These are phyloP conservation scores for Cenchrus americanus DNA, from an alignment of 176 grass and related monocot species.

Conservation along the genomic window DNA sequence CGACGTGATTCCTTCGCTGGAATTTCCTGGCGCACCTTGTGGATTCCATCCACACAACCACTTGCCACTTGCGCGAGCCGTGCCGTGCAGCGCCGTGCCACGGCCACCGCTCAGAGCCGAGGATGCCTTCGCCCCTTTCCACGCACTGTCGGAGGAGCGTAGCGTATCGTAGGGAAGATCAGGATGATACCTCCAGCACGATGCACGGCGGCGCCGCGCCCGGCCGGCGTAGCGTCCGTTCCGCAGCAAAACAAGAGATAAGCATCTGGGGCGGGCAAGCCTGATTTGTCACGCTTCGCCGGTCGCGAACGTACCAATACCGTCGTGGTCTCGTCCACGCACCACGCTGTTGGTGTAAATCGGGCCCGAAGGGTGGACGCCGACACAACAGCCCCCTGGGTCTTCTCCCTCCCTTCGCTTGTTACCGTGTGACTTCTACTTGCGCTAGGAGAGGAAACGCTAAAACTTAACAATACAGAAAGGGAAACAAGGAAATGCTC, in stretches of 20 bases:
- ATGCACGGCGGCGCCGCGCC: neutral
- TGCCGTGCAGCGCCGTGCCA: neutral
- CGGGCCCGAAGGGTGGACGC: too few relatives aligned
- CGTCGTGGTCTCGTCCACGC: too few relatives aligned
- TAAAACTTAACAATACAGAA: too few relatives aligned
- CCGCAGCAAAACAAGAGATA: too few relatives aligned
- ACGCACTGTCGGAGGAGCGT: neutral
- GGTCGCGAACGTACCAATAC: neutral
- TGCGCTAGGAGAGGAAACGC: too few relatives aligned
- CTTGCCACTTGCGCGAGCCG: neutral
- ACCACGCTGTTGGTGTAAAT: too few relatives aligned
- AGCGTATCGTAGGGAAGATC: neutral
- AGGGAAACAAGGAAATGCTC: too few relatives aligned
- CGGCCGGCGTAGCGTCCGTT: too few relatives aligned
- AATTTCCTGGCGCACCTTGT: neutral
- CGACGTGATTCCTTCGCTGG: neutral
- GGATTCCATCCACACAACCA: too few relatives aligned
- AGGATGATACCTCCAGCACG: conserved; percentile 18
- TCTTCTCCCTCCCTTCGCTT: too few relatives aligned
- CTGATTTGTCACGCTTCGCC: neutral
- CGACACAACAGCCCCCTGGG: too few relatives aligned
- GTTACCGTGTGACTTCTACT: too few relatives aligned
- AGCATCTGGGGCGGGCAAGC: neutral
- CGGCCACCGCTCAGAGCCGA: neutral
- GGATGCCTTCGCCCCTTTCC: neutral